Evolutionary conservation across 345 rosid species (phyloP).

Genomic region (Theobroma cacao): DNA sequence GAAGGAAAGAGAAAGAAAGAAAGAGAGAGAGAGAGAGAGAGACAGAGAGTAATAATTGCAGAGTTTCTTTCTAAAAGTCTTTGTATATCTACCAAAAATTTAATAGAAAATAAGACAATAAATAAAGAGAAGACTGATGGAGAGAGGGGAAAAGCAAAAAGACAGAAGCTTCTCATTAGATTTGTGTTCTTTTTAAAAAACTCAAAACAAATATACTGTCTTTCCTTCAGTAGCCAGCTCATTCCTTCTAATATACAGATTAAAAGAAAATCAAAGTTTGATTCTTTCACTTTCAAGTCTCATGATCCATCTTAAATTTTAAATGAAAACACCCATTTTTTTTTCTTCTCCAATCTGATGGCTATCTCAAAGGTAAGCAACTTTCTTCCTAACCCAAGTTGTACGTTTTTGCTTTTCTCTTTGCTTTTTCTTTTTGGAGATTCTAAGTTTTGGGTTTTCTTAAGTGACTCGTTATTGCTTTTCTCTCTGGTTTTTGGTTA

Average conservation of each 20-base stretch:
- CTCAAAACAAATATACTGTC: neutral
- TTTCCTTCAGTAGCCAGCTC: slow-evolving; percentile 5
- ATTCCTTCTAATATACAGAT: neutral
- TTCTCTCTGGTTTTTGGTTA: neutral
- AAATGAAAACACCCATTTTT: neutral
- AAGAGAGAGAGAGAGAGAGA: neutral
- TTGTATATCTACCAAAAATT: neutral
- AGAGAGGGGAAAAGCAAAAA: neutral
- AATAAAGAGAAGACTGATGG: neutral
- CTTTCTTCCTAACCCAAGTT: slow-evolving; percentile 4
- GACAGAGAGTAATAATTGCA: neutral
- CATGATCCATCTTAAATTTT: neutral
- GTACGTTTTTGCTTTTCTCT: neutral
- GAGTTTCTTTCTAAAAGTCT: neutral
- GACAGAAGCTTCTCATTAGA: neutral
- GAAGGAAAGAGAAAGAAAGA: neutral
- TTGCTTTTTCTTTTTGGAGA: neutral
- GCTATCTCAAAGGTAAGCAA: slow-evolving; percentile 3
- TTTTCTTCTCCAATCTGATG: neutral
- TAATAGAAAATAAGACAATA: neutral
- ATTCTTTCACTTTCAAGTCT: slow-evolving; percentile 1
- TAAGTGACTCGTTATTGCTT: neutral
- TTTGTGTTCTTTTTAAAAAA: neutral
- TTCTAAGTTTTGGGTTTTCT: neutral
- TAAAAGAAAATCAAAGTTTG: slow-evolving; percentile 6